Evolutionary conservation across 805 yeast species (phyloP).

Genomic region (Yarrowia deformans): DNA sequence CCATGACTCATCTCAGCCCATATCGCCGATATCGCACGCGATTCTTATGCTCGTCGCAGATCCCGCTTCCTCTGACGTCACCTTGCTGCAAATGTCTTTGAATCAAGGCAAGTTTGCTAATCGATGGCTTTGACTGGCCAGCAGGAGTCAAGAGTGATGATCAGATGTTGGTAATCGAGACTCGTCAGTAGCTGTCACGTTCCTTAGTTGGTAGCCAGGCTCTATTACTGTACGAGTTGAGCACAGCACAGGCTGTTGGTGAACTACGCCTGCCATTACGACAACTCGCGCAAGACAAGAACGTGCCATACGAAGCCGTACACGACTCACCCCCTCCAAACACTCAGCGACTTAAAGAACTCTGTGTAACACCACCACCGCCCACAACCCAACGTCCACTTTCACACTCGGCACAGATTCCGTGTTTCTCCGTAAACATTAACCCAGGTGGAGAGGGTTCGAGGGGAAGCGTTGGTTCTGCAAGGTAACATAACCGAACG

Average conservation of each 20-base stretch:
- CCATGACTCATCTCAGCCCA: neutral
- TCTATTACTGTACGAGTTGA: no score
- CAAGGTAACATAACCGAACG: neutral
- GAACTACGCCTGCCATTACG: no score
- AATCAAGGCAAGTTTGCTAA: slow-evolving; percentile 17
- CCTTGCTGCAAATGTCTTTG: neutral
- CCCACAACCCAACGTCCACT: neutral
- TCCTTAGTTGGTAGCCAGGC: no score
- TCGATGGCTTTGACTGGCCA: neutral
- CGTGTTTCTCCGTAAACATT: slow-evolving; percentile 24
- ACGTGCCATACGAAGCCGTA: no score
- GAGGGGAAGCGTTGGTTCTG: slow-evolving; percentile 1
- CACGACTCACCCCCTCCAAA: no score
- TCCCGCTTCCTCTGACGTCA: slow-evolving; percentile 3
- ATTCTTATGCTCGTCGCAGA: slow-evolving; percentile 13
- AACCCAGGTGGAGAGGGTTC: slow-evolving; percentile 28
- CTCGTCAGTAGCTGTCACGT: no score
- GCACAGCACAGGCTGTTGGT: no score
- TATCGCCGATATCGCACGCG: slow-evolving; percentile 26
- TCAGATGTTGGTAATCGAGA: no score
- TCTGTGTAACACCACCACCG: neutral
- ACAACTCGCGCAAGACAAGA: no score
- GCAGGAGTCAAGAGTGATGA: no score
- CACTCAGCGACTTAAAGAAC: no score
- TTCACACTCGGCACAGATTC: slow-evolving; percentile 3